Conservation (phyloP, 2,329 filamentous ascomycete species). For the Penicillium crustosum region DNA sequence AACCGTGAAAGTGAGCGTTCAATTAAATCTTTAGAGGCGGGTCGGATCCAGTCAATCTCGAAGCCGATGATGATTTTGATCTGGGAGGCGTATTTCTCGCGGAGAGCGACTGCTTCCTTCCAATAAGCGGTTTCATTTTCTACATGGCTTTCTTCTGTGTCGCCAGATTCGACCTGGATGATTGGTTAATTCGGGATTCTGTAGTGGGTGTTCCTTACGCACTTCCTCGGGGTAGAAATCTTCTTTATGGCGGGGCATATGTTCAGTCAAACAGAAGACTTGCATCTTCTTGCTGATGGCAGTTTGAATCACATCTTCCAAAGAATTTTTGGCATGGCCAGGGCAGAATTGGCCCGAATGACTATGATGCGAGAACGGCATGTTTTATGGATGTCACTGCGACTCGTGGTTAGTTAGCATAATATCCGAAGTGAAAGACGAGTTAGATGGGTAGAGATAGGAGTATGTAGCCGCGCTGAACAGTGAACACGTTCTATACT, state of each 20-base stretch:
- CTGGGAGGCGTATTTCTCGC: slow-evolving; percentile 64
- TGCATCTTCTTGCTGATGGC: slow-evolving; percentile 78
- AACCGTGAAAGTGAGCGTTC: slow-evolving; percentile 58
- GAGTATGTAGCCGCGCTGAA: background rate
- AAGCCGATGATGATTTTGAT: slow-evolving; percentile 87
- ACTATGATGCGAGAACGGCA: slow-evolving; percentile 98
- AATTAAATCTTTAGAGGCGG: slow-evolving; percentile 63
- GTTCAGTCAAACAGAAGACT: slow-evolving; percentile 86
- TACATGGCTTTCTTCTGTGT: slow-evolving; percentile 37
- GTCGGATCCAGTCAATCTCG: slow-evolving; percentile 88
- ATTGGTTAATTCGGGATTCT: background rate
- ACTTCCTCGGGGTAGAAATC: slow-evolving; percentile 95
- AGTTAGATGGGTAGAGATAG: background rate
- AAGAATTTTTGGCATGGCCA: slow-evolving; percentile 77
- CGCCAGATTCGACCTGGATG: slow-evolving; percentile 33
- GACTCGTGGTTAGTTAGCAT: background rate
- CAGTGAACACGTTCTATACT: background rate
- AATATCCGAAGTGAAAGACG: background rate
- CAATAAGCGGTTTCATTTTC: slow-evolving; percentile 65
- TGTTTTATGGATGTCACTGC: slow-evolving; percentile 39
- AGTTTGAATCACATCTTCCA: slow-evolving; percentile 78
- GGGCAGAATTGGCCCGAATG: slow-evolving; percentile 98
- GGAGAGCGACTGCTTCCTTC: slow-evolving; percentile 70
- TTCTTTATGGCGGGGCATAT: slow-evolving; percentile 78
- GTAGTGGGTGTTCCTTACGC: slow-evolving; percentile 8